Evolutionary conservation across 495 filamentous ascomycete genomes (phyloP).

Genomic region (Talaromyces ruber): DNA sequence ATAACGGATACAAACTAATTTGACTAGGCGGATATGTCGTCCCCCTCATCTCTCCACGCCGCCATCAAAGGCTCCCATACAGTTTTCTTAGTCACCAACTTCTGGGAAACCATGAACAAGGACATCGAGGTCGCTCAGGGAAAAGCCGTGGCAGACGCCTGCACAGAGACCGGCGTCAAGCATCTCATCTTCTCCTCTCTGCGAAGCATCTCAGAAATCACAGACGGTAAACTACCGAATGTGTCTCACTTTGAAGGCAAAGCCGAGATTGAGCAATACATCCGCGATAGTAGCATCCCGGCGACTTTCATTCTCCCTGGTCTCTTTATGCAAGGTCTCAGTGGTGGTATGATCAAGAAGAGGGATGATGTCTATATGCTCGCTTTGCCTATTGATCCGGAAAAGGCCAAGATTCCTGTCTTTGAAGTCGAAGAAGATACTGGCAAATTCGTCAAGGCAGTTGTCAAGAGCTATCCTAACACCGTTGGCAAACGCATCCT

Average conservation of each 20-base stretch:
- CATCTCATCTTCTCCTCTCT: slow-evolving; percentile 21
- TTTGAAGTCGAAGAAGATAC: slow-evolving; percentile 6
- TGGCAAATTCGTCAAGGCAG: slow-evolving; percentile 47
- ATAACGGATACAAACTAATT: neutral
- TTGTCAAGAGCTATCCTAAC: slow-evolving; percentile 16
- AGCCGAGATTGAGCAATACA: slow-evolving; percentile 32
- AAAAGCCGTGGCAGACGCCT: slow-evolving; percentile 46
- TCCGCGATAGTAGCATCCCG: slow-evolving; percentile 23
- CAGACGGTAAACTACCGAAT: slow-evolving; percentile 10
- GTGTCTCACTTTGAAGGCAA: slow-evolving; percentile 28
- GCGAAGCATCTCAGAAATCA: slow-evolving; percentile 10
- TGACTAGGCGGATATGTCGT: slow-evolving; percentile 23
- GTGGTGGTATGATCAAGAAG: neutral
- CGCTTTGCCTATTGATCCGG: neutral
- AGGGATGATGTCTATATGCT: neutral
- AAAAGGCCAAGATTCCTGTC: slow-evolving; percentile 1
- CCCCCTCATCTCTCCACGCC: slow-evolving; percentile 13
- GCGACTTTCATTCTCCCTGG: slow-evolving; percentile 15
- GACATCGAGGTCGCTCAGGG: slow-evolving; percentile 30
- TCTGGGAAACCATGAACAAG: neutral
- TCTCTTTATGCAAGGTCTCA: slow-evolving; percentile 12
- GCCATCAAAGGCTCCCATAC: slow-evolving; percentile 25
- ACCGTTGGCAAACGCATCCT: slow-evolving; percentile 15
- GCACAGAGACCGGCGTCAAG: slow-evolving; percentile 15
- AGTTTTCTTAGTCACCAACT: slow-evolving; percentile 27